A percentile compares a stretch with the other conserved stretches of the same genome.
Conservation (phyloP, 2,329 filamentous ascomycete species). For the Domatiomyces globalis region DNA sequence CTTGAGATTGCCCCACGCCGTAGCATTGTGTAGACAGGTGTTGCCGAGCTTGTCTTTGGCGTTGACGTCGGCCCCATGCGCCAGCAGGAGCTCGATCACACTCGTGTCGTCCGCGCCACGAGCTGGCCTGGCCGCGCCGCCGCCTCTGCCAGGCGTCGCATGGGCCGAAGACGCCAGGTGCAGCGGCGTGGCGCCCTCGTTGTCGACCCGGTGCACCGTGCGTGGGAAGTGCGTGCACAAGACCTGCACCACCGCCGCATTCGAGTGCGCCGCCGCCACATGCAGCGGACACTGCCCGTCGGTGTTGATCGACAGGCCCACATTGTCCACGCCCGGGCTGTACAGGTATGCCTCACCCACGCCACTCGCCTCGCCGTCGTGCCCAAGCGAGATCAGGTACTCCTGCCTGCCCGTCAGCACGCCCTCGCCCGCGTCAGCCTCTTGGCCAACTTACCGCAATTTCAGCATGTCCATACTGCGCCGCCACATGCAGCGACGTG, state of each 20-base stretch:
- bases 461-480: slow-evolving; percentile 53
- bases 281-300: slow-evolving; percentile 69
- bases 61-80: slow-evolving; percentile 29
- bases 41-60: slow-evolving; percentile 60
- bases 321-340: slow-evolving; percentile 17
- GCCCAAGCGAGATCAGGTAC: slow-evolving; percentile 57
- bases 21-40: slow-evolving; percentile 75
- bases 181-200: slow-evolving; percentile 42
- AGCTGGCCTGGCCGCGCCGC: slow-evolving; percentile 12
- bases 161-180: slow-evolving; percentile 29
- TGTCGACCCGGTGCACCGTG: slow-evolving; percentile 52
- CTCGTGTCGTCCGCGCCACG: slow-evolving; percentile 18
- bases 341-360: slow-evolving; percentile 18
- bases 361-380: slow-evolving; percentile 44
- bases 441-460: slow-evolving; percentile 39
- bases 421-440: background rate
- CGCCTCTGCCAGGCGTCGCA: slow-evolving; percentile 7
- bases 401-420: slow-evolving; percentile 26
- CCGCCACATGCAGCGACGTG: slow-evolving; percentile 70
- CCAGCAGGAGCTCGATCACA: slow-evolving; percentile 20
- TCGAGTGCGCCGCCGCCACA: slow-evolving; percentile 55
- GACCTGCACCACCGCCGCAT: slow-evolving; percentile 59
- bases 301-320: slow-evolving; percentile 60
- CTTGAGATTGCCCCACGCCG: slow-evolving; percentile 64
- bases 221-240: slow-evolving; percentile 51